Conservation (phyloP, 805 yeast genomes). For the Sugiyamaella boreocaroliniensis region DNA sequence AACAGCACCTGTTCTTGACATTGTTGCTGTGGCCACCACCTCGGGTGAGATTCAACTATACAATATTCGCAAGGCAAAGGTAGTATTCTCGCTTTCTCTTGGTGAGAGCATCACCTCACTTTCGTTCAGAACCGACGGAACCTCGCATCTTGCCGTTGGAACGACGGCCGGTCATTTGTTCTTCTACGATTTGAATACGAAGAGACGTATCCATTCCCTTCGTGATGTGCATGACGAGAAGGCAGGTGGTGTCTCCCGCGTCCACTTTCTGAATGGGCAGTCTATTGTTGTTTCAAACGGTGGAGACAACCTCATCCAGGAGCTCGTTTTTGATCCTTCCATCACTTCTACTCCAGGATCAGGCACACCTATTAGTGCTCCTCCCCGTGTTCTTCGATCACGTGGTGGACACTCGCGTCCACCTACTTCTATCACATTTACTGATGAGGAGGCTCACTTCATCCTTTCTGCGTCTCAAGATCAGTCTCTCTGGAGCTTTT, state of each 20-base stretch:
- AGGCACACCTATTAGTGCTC: slow-evolving; percentile 55
- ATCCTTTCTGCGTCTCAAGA: slow-evolving; percentile 83
- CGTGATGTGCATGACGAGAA: slow-evolving; percentile 65
- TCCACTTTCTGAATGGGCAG: slow-evolving; percentile 79
- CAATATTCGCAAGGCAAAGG: slow-evolving; percentile 60
- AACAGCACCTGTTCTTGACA: slow-evolving; percentile 80
- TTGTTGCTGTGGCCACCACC: slow-evolving; percentile 68
- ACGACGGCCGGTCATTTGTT: slow-evolving; percentile 73
- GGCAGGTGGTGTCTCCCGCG: slow-evolving; percentile 71
- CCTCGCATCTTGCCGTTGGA: slow-evolving; percentile 75
- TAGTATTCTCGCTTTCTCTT: slow-evolving; percentile 41
- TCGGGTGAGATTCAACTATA: slow-evolving; percentile 60
- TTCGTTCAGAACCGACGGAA: slow-evolving; percentile 87
- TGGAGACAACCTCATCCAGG: slow-evolving; percentile 83
- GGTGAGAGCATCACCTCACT: slow-evolving; percentile 45
- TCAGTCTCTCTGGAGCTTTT: slow-evolving; percentile 81
- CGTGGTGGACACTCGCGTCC: slow-evolving; percentile 98
- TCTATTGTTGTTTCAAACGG: slow-evolving; percentile 86
- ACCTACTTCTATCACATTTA: slow-evolving; percentile 67
- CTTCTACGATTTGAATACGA: slow-evolving; percentile 73
- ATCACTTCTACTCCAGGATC: slow-evolving; percentile 44
- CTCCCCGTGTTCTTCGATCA: slow-evolving; percentile 86
- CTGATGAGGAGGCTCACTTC: slow-evolving; percentile 76
- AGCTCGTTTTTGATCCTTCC: slow-evolving; percentile 89
- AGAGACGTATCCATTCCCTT: slow-evolving; percentile 67